A percentile compares a stretch with the other conserved stretches of the same genome.
Evolutionary conservation across 139 green algal species (phyloP).

Genomic region (Chlamydomonas eustigma): DNA sequence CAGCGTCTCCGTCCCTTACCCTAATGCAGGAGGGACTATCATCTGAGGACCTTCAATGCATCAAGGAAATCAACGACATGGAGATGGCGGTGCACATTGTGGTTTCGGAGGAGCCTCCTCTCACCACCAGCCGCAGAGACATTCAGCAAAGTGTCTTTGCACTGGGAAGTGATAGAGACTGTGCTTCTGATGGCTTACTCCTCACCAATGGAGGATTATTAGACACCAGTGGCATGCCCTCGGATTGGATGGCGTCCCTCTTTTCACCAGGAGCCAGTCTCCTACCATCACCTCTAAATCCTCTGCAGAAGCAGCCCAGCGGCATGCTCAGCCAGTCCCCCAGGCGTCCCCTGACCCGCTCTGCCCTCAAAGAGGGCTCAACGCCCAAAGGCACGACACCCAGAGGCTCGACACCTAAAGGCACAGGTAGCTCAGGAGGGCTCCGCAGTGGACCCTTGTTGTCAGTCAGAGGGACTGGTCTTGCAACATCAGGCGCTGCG

Average conservation of each 20-base stretch:
- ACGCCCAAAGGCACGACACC: neutral
- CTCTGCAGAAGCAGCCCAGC: neutral
- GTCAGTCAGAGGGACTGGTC: neutral
- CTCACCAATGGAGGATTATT: neutral
- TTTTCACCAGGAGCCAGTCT: neutral
- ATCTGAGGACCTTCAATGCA: neutral
- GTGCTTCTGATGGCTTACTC: neutral
- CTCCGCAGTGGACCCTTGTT: neutral
- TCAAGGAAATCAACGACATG: slow-evolving; percentile 8
- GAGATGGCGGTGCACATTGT: slow-evolving; percentile 2
- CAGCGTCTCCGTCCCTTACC: too few species aligned
- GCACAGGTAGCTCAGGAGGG: too few species aligned
- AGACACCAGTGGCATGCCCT: neutral
- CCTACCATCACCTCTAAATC: neutral
- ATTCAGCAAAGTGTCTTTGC: slow-evolving; percentile 1
- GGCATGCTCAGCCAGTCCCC: neutral
- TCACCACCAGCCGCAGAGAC: neutral
- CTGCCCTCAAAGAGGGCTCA: neutral
- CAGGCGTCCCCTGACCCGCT: neutral
- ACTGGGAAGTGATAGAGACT: neutral
- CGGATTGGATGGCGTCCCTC: neutral
- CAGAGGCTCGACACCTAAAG: neutral
- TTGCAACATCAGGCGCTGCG: too few species aligned
- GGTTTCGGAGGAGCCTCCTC: slow-evolving; percentile 2
- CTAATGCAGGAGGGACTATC: neutral